phyloP scores from a whole-genome alignment of 495 filamentous ascomycete genomes.

The Hypoxylon trugodes region DNA sequence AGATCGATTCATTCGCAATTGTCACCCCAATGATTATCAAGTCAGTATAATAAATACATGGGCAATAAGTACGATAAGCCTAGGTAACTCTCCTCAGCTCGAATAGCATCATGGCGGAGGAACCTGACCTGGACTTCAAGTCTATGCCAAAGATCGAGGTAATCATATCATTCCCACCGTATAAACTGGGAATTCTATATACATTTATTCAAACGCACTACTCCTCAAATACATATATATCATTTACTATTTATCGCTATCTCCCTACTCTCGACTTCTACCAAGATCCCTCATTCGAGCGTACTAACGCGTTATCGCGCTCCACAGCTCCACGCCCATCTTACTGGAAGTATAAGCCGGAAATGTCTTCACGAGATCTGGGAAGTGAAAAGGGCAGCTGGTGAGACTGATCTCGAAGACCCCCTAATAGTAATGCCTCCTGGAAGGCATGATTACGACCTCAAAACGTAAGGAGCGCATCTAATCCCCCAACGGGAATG shows the following conservation, averaged over 20 bases:
- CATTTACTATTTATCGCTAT: neutral
- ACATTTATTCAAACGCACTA: neutral
- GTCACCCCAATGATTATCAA: conserved; percentile 10
- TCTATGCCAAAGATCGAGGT: conserved; percentile 61
- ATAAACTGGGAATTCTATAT: neutral
- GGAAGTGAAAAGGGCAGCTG: conserved; percentile 60
- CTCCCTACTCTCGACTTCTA: neutral
- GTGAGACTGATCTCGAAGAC: conserved; percentile 67
- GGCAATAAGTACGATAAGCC: neutral
- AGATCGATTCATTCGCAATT: neutral
- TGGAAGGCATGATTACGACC: conserved; percentile 73
- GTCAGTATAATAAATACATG: neutral
- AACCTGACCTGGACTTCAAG: conserved; percentile 49
- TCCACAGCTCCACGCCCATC: conserved; percentile 79
- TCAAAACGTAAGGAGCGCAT: conserved; percentile 68
- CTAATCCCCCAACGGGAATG: conserved; percentile 34
- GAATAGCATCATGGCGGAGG: conserved; percentile 32
- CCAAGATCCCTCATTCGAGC: neutral
- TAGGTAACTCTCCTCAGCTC: neutral
- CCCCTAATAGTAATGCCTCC: conserved; percentile 72
- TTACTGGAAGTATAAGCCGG: conserved; percentile 81
- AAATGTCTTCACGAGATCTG: conserved; percentile 81
- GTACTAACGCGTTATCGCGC: conserved; percentile 20
- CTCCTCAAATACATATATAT: neutral
- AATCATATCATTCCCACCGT: conserved; percentile 11